Evolutionary conservation across 2,329 filamentous ascomycete species (phyloP).

Genomic region (Aspergillus nomiae): DNA sequence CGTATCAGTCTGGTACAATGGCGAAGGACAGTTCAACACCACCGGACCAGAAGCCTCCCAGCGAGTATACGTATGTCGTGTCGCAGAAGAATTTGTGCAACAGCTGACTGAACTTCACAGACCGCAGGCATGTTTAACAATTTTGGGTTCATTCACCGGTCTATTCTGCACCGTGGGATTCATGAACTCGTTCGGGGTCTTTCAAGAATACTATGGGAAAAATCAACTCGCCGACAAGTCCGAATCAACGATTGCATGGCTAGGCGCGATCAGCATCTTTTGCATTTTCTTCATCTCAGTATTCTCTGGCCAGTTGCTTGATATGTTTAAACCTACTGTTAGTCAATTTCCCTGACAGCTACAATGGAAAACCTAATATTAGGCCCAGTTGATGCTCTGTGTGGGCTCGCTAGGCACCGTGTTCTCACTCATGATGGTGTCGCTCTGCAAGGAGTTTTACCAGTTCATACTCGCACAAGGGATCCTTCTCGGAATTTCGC

Average conservation of each 20-base stretch:
- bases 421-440: conserved; percentile 40
- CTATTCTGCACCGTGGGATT: conserved; percentile 43
- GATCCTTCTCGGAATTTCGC: conserved; percentile 33
- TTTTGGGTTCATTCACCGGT: conserved; percentile 32
- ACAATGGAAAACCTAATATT: background rate
- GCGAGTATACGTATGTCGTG: conserved; percentile 28
- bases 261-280: conserved; percentile 35
- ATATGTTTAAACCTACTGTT: conserved; percentile 34
- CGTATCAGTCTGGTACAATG: background rate
- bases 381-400: conserved; percentile 29
- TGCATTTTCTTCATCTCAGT: conserved; percentile 34
- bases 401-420: conserved; percentile 30
- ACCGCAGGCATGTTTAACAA: conserved; percentile 26
- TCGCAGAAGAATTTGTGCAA: no score
- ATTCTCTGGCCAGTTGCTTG: conserved; percentile 32
- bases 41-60: conserved; percentile 3
- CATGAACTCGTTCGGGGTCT: conserved; percentile 40
- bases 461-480: conserved; percentile 45
- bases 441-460: conserved; percentile 38
- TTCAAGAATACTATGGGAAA: conserved; percentile 35
- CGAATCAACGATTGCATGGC: conserved; percentile 37
- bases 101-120: conserved; percentile 17
- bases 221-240: conserved; percentile 27
- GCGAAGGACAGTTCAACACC: background rate
- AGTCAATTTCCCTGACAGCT: background rate